Conservation (phyloP, 2,329 filamentous ascomycete species). For the Talaromyces pinophilus region DNA sequence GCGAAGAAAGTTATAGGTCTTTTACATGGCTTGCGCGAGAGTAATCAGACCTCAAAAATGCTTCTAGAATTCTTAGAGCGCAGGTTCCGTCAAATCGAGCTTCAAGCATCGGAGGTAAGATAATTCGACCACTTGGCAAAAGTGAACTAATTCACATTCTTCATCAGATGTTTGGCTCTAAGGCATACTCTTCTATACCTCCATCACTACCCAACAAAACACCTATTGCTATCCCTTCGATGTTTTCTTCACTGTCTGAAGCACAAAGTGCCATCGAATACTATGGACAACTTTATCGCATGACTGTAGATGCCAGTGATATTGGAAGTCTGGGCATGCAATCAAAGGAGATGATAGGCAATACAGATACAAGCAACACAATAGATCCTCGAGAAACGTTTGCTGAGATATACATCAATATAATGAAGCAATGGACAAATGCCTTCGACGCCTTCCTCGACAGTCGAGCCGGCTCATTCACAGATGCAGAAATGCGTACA, state of each 20-base stretch:
- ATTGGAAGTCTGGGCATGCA: neutral
- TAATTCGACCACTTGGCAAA: too few species aligned
- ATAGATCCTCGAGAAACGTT: neutral
- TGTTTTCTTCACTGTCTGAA: constrained; percentile 13
- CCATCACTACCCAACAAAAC: neutral
- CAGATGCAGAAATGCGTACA: constrained; percentile 9
- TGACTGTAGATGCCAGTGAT: constrained; percentile 5
- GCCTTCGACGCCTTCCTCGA: constrained; percentile 15
- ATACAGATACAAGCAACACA: neutral
- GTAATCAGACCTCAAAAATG: constrained; percentile 3
- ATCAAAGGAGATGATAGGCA: neutral
- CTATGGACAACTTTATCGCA: constrained; percentile 12
- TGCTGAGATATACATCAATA: constrained; percentile 6
- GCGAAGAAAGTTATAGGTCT: constrained; percentile 10
- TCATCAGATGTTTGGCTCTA: neutral
- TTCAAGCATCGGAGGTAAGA: constrained; percentile 14
- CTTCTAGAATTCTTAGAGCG: constrained; percentile 10
- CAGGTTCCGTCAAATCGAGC: constrained; percentile 7
- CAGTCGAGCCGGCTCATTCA: constrained; percentile 5
- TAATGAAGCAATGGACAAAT: constrained; percentile 11
- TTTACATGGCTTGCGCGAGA: neutral
- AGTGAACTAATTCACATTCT: neutral
- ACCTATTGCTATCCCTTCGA: neutral
- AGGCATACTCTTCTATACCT: neutral
- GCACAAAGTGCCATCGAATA: constrained; percentile 9